Base-by-base conservation (phyloP, 495 filamentous ascomycete genomes). In the Diplogelasinospora grovesii region DNA sequence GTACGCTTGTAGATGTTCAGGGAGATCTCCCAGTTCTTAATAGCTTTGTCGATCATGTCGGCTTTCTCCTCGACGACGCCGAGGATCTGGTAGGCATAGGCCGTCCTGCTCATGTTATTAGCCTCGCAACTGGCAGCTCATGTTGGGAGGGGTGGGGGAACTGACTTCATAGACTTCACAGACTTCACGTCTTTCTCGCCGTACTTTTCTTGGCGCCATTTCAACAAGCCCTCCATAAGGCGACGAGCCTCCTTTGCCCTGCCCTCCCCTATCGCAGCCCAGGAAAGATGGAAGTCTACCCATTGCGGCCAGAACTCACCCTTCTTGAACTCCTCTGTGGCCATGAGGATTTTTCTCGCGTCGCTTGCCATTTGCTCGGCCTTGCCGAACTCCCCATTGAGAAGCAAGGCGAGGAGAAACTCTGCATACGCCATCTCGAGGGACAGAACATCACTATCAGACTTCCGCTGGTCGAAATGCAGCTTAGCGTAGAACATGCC, bases 61-160 rank as follows among this genome's bases (percentile, higher is more conserved):
- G 35, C 22, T 14, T 37, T 37, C n/a, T 37, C 35, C n/a, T 37
- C 26, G 20, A 37, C 22, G 3, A 23, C 19, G 4, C 21, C 35
- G 7, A 23, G 35, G 2, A 37, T 37, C 13, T 37, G 35, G 20
- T 25, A 13, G 3, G 35, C 7, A 23, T 37, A 37, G 9, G 35
- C 35, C 13, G 21, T 23, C 35, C 35, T 37, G n/a, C n/a, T n/a
- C n/a, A n/a, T n/a, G n/a, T n/a, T n/a, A n/a, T n/a, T n/a, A n/a
- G n/a, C n/a, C n/a, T n/a, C n/a, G n/a, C n/a, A n/a, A n/a, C n/a
- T n/a, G n/a, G n/a, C n/a, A n/a, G n/a, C n/a, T n/a, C n/a, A n/a
- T n/a, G n/a, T n/a, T n/a, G n/a, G n/a, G n/a, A n/a, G n/a, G n/a
- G 32, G 20, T 16, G 13, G 9, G 13, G 31, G 31, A 22, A 37